A percentile compares a stretch with the other conserved stretches of the same genome.
These are phyloP conservation scores for Lasiosphaeria hispida DNA, from an alignment of 495 filamentous ascomycete genomes.

Conservation along the genomic window DNA sequence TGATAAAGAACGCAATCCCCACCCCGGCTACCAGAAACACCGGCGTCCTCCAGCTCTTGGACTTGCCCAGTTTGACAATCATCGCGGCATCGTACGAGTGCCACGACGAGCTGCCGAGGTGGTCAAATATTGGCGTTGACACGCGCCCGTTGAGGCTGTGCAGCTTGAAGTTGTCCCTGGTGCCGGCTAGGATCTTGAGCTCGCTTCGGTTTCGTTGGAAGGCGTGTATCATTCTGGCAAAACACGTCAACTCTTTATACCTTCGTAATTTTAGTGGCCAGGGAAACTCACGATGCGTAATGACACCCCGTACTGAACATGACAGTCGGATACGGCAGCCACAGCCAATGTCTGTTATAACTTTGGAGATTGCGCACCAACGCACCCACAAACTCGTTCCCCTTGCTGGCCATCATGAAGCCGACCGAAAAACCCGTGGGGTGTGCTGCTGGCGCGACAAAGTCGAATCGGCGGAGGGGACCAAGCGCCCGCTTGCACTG, in stretches of 20 bases:
- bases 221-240: slow-evolving; percentile 33
- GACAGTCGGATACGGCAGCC: slow-evolving; percentile 40
- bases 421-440: slow-evolving; percentile 42
- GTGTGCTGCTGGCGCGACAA: slow-evolving; percentile 40
- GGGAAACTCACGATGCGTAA: slow-evolving; percentile 34
- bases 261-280: not conserved
- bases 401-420: slow-evolving; percentile 42
- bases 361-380: slow-evolving; percentile 31
- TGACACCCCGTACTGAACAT: slow-evolving; percentile 48
- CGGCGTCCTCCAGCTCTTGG: slow-evolving; percentile 6
- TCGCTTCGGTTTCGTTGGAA: slow-evolving; percentile 28
- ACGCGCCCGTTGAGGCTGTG: slow-evolving; percentile 46
- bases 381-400: slow-evolving; percentile 33
- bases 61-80: slow-evolving; percentile 27
- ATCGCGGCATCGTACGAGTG: slow-evolving; percentile 42
- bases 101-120: slow-evolving; percentile 48
- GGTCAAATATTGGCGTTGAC: slow-evolving; percentile 43
- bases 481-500: slow-evolving; percentile 40
- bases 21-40: slow-evolving; percentile 9
- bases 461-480: slow-evolving; percentile 39
- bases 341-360: slow-evolving; percentile 41
- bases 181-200: slow-evolving; percentile 41
- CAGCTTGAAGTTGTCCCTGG: slow-evolving; percentile 23
- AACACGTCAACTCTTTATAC: too few relatives aligned
- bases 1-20: slow-evolving; percentile 7